Evolutionary conservation across 768 basidiomycete species (phyloP), one percentile per base, ranked within the genome.

Genomic region (Mycena albidolilacea): DNA sequence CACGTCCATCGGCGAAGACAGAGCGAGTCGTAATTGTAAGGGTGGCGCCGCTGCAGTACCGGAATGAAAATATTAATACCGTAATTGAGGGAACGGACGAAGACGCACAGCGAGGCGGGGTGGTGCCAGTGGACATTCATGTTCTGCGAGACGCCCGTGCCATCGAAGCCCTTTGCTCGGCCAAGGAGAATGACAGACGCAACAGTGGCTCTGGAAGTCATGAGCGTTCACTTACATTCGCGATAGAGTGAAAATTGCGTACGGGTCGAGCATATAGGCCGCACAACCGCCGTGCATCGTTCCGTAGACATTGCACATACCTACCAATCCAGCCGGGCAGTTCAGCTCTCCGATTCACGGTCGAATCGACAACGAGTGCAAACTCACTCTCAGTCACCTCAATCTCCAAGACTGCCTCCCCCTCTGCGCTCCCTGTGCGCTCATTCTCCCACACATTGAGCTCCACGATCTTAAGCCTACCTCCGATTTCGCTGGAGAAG

Each of bases 381-480:
- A 35, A 17, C 46, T 52, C 35, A 64, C 62, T 48, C 19, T 64
- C 8, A 1, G 80, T 79, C 10, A 87, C 82, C 5, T 79, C 80
- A 7, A 86, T 80, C 74, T 88, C 85, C 37, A 85, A 82, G 3
- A 85, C 76, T 0, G 82, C 83, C 72, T 85, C 80, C 37, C 81
- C 83, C 70, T 78, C 76, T 19, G 48, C 65, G 38, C 11, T 50
- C 46, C 37, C 58, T 35, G 39, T 63, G 11, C 44, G 19, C 19
- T 9, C 21, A 19, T 63, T 37, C 10, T 43, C 64, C 64, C 70
- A 52, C 9, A 71, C 55, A 35, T 71, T 71, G 15, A 71, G 9
- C 60, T 71, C 70, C 1, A 72, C 61, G 9, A 72, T 61, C 66
- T 35, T 46, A 5, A 72, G 46, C 1, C 57, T 7, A 2, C 61